Conservation (phyloP, 2,329 filamentous ascomycete species). For the Metarhizium brunneum region DNA sequence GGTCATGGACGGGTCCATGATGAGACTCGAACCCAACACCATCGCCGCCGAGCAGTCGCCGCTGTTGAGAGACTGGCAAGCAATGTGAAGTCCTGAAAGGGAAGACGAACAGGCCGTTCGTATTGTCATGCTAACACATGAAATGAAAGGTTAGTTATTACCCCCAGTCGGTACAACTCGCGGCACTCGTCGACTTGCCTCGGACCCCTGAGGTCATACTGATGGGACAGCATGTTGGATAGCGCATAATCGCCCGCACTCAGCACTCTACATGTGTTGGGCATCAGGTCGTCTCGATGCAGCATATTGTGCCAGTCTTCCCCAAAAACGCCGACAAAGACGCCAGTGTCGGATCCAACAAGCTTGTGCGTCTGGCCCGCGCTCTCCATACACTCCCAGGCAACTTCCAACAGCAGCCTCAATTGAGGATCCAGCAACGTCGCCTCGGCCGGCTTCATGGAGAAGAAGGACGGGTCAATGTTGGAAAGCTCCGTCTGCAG, state of each 20-base stretch:
- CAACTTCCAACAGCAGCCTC: slow-evolving; percentile 18
- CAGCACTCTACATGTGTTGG: slow-evolving; percentile 1
- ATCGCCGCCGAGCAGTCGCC: slow-evolving; percentile 19
- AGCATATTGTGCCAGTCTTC: slow-evolving; percentile 5
- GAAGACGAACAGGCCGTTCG: slow-evolving; percentile 30
- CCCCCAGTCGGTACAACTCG: not conserved
- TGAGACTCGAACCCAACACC: slow-evolving; percentile 21
- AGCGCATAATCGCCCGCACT: slow-evolving; percentile 13
- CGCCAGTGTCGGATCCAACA: slow-evolving; percentile 1
- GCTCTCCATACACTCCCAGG: slow-evolving; percentile 15
- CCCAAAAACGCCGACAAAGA: slow-evolving; percentile 4
- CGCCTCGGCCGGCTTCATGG: slow-evolving; percentile 17
- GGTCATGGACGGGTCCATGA: slow-evolving; percentile 17
- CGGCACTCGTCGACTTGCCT: slow-evolving; percentile 1
- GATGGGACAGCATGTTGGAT: slow-evolving; percentile 14
- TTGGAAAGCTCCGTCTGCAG: slow-evolving; percentile 15
- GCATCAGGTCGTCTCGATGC: not conserved
- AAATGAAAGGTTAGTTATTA: too few relatives aligned
- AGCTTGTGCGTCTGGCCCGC: not conserved
- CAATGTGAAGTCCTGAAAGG: slow-evolving; percentile 25
- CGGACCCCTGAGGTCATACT: slow-evolving; percentile 7
- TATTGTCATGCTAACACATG: slow-evolving; percentile 15
- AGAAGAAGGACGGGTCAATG: slow-evolving; percentile 22
- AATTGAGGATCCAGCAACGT: slow-evolving; percentile 22
- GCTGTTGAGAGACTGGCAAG: slow-evolving; percentile 18